Evolutionary conservation across 1,139 yeast species (phyloP).

Genomic region (Hemisphaericaspora xylofermentans): DNA sequence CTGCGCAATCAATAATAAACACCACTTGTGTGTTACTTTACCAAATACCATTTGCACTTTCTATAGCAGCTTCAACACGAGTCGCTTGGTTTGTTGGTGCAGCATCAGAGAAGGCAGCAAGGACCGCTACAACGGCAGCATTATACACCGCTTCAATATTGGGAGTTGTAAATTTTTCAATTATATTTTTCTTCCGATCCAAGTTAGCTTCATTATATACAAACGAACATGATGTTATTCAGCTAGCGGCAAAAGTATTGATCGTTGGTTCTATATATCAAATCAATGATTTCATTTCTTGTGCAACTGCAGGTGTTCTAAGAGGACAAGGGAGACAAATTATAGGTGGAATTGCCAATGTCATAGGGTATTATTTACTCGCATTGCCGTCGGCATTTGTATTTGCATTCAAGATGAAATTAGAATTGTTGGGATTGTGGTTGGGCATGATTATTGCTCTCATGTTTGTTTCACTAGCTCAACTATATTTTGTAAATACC

Average conservation of each 20-base stretch:
- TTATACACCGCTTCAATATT: slow-evolving; percentile 39
- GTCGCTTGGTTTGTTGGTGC: slow-evolving; percentile 80
- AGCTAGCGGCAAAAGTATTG: slow-evolving; percentile 50
- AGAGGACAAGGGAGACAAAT: slow-evolving; percentile 70
- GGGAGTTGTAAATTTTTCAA: slow-evolving; percentile 41
- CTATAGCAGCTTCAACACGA: slow-evolving; percentile 74
- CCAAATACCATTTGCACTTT: slow-evolving; percentile 73
- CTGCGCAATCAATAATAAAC: slow-evolving; percentile 71
- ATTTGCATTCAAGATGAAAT: slow-evolving; percentile 47
- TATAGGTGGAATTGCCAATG: slow-evolving; percentile 60
- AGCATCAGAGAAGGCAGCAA: slow-evolving; percentile 53
- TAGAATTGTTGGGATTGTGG: slow-evolving; percentile 60
- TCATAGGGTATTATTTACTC: slow-evolving; percentile 55
- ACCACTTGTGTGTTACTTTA: slow-evolving; percentile 68
- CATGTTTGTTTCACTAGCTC: slow-evolving; percentile 44
- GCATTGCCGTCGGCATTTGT: slow-evolving; percentile 60
- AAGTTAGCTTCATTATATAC: slow-evolving; percentile 51
- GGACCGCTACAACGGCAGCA: slow-evolving; percentile 42
- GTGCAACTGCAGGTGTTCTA: slow-evolving; percentile 58
- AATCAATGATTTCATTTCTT: slow-evolving; percentile 53
- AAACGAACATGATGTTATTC: slow-evolving; percentile 46
- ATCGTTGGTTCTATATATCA: slow-evolving; percentile 60
- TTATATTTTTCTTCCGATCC: slow-evolving; percentile 39
- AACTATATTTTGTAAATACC: slow-evolving; percentile 43
- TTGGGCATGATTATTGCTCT: slow-evolving; percentile 59